Evolutionary conservation across 2,329 filamentous ascomycete genomes (phyloP).

Genomic region (Paradendryphiella salina): DNA sequence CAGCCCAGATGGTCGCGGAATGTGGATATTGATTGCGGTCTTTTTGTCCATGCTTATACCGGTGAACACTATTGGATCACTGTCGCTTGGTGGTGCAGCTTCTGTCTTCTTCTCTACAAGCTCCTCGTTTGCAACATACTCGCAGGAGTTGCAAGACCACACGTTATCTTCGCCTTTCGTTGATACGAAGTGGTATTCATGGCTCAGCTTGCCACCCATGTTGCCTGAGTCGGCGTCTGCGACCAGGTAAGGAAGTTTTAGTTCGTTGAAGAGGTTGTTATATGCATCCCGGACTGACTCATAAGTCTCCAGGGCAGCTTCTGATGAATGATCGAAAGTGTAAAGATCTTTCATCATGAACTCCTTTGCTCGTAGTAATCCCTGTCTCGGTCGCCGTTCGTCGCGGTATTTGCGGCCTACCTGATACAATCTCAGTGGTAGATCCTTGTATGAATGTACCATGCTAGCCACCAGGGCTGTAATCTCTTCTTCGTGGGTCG

Average conservation of each 20-base stretch:
- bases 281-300: conserved; percentile 74
- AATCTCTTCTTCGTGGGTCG: conserved; percentile 97
- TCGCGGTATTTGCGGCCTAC: conserved; percentile 94
- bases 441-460: conserved; percentile 79
- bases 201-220: conserved; percentile 90
- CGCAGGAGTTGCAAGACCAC: conserved; percentile 72
- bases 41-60: conserved; percentile 69
- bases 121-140: conserved; percentile 84
- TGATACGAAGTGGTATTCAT: conserved; percentile 89
- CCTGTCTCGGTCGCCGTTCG: conserved; percentile 84
- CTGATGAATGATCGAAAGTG: conserved; percentile 76
- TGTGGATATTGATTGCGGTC: conserved; percentile 65
- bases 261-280: conserved; percentile 73
- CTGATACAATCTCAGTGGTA: conserved; percentile 88
- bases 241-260: conserved; percentile 81
- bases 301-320: conserved; percentile 80
- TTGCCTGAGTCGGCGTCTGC: conserved; percentile 93
- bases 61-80: conserved; percentile 56
- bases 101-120: conserved; percentile 58
- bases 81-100: conserved; percentile 19
- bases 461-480: conserved; percentile 75
- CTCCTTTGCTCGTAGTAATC: conserved; percentile 82
- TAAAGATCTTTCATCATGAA: conserved; percentile 99
- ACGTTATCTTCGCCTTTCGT: conserved; percentile 82
- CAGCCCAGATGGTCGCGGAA: conserved; percentile 17